These are phyloP conservation scores for Quercus lobata DNA, from an alignment of 331 rosid species.

Conservation along the genomic window DNA sequence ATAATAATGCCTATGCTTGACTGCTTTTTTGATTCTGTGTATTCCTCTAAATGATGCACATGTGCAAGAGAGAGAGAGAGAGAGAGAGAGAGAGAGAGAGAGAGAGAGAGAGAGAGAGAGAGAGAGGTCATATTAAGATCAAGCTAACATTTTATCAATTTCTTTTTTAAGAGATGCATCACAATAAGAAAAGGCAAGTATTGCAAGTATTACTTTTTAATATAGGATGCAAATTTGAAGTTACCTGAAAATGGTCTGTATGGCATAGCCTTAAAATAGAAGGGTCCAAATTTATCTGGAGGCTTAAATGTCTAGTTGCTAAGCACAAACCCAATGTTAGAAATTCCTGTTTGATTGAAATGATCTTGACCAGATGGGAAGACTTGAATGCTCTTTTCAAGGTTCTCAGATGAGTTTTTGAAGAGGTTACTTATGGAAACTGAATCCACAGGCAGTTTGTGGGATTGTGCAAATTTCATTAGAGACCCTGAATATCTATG, in stretches of 20 bases:
- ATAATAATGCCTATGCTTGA: conserved; percentile 32
- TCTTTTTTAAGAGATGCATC: background rate
- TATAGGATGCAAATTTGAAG: background rate
- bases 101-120: background rate
- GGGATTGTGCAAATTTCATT: background rate
- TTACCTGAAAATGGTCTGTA: conserved; percentile 30
- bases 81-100: background rate
- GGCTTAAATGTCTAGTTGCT: conserved; percentile 57
- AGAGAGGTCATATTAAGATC: background rate
- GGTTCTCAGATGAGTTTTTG: conserved; percentile 19
- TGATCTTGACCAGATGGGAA: conserved; percentile 44
- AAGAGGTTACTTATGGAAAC: conserved; percentile 38
- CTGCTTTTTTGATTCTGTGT: conserved; percentile 22
- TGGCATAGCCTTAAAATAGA: conserved; percentile 10
- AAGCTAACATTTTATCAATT: background rate
- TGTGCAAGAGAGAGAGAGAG: background rate
- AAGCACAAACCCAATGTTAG: conserved; percentile 32
- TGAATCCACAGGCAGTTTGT: conserved; percentile 41
- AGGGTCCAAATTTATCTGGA: conserved; percentile 42
- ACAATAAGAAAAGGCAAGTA: background rate
- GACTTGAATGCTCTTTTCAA: conserved; percentile 29
- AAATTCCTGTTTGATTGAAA: conserved; percentile 42
- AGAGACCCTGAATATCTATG: conserved; percentile 8
- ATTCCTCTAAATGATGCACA: background rate
- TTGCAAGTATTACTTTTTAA: background rate